Percentiles rank a stretch among this genome's conserved stretches.
These are phyloP conservation scores for Ganoderma meredithae DNA, from an alignment of 1,284 basidiomycete genomes.

Conservation along the genomic window DNA sequence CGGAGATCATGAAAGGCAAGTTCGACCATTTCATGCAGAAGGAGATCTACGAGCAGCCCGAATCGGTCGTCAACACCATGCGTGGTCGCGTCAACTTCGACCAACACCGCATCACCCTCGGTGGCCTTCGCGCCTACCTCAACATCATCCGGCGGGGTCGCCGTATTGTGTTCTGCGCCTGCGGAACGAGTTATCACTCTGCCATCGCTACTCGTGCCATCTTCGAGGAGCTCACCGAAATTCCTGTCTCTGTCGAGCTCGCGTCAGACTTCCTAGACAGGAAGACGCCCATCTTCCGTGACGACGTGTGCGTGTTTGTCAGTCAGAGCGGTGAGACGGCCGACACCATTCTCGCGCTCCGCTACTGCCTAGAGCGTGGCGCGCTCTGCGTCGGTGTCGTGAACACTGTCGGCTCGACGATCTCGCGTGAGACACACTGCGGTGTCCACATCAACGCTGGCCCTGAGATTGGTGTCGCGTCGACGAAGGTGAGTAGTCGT, in stretches of 20 bases:
- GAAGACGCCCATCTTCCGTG: constrained; percentile 99
- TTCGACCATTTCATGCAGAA: constrained; percentile 99
- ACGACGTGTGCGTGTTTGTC: constrained; percentile 97
- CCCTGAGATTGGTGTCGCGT: constrained; percentile 99
- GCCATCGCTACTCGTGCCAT: constrained; percentile 97
- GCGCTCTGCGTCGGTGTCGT: constrained; percentile 97
- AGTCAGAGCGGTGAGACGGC: constrained; percentile 99
- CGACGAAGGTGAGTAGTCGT: constrained; percentile 83
- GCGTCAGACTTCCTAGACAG: constrained; percentile 99
- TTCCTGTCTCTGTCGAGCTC: constrained; percentile 96
- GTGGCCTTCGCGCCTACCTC: constrained; percentile 95
- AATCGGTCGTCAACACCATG: constrained; percentile 99
- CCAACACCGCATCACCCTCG: constrained; percentile 89
- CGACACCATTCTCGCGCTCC: constrained; percentile 95
- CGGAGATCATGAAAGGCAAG: constrained; percentile 99
- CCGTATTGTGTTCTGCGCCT: constrained; percentile 96
- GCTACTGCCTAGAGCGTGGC: constrained; percentile 96
- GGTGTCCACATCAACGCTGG: constrained; percentile 99
- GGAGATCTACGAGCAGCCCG: constrained; percentile 99
- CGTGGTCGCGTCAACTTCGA: constrained; percentile 99
- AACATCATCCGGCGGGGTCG: constrained; percentile 95
- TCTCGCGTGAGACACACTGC: constrained; percentile 98
- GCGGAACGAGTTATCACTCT: constrained; percentile 98
- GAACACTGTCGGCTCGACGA: constrained; percentile 98
- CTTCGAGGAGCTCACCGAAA: constrained; percentile 99